A percentile compares a stretch with the other conserved stretches of the same genome.
These are phyloP conservation scores for Puccinia novopanici DNA, from an alignment of 1,284 basidiomycete species.

Conservation along the genomic window DNA sequence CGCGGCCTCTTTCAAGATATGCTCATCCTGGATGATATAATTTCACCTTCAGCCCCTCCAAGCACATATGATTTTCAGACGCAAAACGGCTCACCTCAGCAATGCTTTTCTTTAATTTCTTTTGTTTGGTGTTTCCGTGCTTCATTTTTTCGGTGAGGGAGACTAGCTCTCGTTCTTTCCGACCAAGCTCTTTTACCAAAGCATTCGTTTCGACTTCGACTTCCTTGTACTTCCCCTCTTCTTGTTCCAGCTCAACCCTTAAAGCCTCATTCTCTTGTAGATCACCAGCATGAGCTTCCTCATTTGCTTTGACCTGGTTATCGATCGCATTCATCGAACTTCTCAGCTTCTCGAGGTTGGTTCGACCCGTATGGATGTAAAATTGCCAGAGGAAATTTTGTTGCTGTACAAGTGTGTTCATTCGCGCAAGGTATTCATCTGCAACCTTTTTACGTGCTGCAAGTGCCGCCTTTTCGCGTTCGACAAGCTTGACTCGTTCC, in stretches of 20 bases:
- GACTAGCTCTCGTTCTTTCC: slow-evolving; percentile 81
- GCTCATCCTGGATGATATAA: slow-evolving; percentile 65
- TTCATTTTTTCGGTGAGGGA: slow-evolving; percentile 84
- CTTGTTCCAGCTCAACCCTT: slow-evolving; percentile 54
- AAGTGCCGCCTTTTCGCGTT: slow-evolving; percentile 85
- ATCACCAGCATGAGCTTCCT: slow-evolving; percentile 56
- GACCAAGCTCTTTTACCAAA: slow-evolving; percentile 75
- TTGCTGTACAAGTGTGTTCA: slow-evolving; percentile 52
- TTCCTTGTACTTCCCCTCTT: slow-evolving; percentile 63
- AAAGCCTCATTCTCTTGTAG: slow-evolving; percentile 55
- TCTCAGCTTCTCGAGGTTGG: slow-evolving; percentile 54
- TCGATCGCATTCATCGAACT: slow-evolving; percentile 54
- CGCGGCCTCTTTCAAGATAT: slow-evolving; percentile 68
- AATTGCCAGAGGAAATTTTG: slow-evolving; percentile 58
- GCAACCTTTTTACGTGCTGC: slow-evolving; percentile 64
- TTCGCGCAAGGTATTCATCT: slow-evolving; percentile 41
- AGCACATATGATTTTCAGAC: not conserved
- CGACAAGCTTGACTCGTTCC: slow-evolving; percentile 84
- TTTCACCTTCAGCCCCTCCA: not conserved
- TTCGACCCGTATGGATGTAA: slow-evolving; percentile 55
- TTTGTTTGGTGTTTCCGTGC: slow-evolving; percentile 76
- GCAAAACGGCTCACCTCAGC: slow-evolving; percentile 67
- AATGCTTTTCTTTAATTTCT: slow-evolving; percentile 85
- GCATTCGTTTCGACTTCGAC: slow-evolving; percentile 74
- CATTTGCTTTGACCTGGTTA: slow-evolving; percentile 54